A percentile compares a stretch with the other conserved stretches of the same genome.
Conservation (phyloP, 306 rosid species). For the Cucumis cinereus region DNA sequence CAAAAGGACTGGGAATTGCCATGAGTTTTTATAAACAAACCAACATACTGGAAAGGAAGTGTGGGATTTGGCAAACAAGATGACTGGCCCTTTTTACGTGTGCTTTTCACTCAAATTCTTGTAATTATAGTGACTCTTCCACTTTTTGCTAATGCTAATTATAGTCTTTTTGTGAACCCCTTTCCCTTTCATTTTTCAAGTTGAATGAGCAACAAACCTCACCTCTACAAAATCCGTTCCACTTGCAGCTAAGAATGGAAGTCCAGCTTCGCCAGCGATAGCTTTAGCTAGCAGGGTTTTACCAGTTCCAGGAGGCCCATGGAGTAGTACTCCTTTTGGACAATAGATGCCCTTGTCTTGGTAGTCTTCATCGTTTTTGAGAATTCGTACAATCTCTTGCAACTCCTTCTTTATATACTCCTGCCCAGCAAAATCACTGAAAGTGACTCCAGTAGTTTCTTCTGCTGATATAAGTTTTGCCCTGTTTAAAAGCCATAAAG, state of each 20-base stretch:
- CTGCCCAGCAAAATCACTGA: conserved; percentile 99
- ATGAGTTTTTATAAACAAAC: not conserved
- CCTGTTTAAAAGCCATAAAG: conserved; percentile 45
- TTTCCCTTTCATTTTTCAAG: not conserved
- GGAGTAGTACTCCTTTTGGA: conserved; percentile 96
- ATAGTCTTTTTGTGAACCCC: not conserved
- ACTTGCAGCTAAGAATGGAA: conserved; percentile 91
- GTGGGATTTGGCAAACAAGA: not conserved
- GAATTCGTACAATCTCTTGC: conserved; percentile 86
- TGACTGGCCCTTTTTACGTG: not conserved
- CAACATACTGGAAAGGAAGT: not conserved
- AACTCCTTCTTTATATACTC: conserved; percentile 93
- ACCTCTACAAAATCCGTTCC: conserved; percentile 99
- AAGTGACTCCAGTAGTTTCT: conserved; percentile 90
- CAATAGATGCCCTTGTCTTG: conserved; percentile 91
- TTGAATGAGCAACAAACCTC: conserved; percentile 10
- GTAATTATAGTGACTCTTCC: not conserved
- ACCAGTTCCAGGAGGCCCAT: conserved; percentile 99
- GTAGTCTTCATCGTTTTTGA: conserved; percentile 85
- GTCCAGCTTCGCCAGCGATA: conserved; percentile 98
- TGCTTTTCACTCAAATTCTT: not conserved
- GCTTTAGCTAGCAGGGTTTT: conserved; percentile 96
- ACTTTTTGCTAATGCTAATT: not conserved
- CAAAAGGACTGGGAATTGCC: not conserved
- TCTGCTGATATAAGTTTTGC: conserved; percentile 96